Percentiles rank a stretch among this genome's conserved stretches.
phyloP scores from a whole-genome alignment of 1,139 yeast species.

The Hansenula sp. region DNA sequence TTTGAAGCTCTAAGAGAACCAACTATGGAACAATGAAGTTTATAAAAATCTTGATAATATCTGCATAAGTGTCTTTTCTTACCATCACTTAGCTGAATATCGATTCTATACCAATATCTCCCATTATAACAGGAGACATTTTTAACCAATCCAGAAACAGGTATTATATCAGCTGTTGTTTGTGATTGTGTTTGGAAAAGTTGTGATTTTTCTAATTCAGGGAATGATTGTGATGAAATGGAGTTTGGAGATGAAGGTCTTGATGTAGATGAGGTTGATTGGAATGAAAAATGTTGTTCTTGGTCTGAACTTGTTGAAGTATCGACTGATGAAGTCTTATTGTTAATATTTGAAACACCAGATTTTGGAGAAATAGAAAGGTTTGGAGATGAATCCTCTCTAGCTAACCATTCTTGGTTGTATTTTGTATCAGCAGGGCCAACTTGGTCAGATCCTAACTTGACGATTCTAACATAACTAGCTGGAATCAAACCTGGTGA shows the following conservation, averaged over 20 bases:
- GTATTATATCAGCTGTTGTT: slow-evolving; percentile 7
- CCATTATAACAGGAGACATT: slow-evolving; percentile 56
- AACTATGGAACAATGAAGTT: slow-evolving; percentile 47
- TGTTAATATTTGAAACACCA: background rate
- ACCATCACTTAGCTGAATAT: slow-evolving; percentile 41
- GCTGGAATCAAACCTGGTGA: slow-evolving; percentile 61
- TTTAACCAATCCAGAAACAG: slow-evolving; percentile 48
- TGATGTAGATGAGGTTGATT: slow-evolving; percentile 5
- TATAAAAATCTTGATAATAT: slow-evolving; percentile 60
- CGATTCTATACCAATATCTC: slow-evolving; percentile 56
- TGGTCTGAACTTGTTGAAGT: slow-evolving; percentile 5
- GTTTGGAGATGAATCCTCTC: background rate
- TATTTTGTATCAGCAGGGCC: background rate
- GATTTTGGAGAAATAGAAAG: background rate
- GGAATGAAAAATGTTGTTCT: slow-evolving; percentile 10
- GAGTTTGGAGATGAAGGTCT: background rate
- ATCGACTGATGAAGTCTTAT: slow-evolving; percentile 8
- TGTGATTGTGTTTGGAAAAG: background rate
- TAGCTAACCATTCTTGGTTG: slow-evolving; percentile 1
- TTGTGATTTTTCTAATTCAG: slow-evolving; percentile 3
- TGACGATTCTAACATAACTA: slow-evolving; percentile 48
- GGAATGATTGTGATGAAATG: background rate
- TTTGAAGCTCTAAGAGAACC: slow-evolving; percentile 24
- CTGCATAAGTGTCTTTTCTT: slow-evolving; percentile 46
- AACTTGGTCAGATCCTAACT: slow-evolving; percentile 27